These are phyloP conservation scores for Plasmodium knowlesi DNA, from an alignment of 169 alveolate species.

Conservation along the genomic window DNA sequence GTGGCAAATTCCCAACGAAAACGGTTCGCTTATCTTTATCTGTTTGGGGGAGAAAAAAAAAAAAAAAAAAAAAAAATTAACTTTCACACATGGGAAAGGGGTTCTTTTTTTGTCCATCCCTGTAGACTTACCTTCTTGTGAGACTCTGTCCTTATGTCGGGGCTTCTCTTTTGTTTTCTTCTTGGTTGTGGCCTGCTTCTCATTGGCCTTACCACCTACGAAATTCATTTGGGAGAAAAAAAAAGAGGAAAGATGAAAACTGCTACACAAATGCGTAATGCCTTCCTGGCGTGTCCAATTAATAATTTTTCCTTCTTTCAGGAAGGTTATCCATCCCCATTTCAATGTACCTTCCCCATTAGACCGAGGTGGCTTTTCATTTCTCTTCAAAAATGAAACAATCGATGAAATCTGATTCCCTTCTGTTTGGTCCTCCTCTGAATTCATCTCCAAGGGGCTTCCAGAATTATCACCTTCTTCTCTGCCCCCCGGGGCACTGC, in stretches of 20 bases:
- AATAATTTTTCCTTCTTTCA: neutral
- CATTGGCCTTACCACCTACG: neutral
- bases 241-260: neutral
- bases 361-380: neutral
- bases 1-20: constrained; percentile 43
- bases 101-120: neutral
- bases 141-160: neutral
- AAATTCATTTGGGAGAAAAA: neutral
- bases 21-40: constrained; percentile 44
- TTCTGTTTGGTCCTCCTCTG: neutral
- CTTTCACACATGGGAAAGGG: neutral
- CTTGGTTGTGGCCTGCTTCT: neutral
- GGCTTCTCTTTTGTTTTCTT: neutral
- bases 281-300: neutral
- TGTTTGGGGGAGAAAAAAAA: neutral
- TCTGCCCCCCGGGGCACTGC: neutral
- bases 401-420: neutral
- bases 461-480: neutral
- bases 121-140: neutral
- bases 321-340: neutral
- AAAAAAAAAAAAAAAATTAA: neutral
- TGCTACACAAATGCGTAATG: neutral
- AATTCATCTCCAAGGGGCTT: neutral
- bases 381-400: neutral
- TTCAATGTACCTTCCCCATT: neutral